Conservation (phyloP, 768 basidiomycete species). For the Chalciporus pseudorubinellus region DNA sequence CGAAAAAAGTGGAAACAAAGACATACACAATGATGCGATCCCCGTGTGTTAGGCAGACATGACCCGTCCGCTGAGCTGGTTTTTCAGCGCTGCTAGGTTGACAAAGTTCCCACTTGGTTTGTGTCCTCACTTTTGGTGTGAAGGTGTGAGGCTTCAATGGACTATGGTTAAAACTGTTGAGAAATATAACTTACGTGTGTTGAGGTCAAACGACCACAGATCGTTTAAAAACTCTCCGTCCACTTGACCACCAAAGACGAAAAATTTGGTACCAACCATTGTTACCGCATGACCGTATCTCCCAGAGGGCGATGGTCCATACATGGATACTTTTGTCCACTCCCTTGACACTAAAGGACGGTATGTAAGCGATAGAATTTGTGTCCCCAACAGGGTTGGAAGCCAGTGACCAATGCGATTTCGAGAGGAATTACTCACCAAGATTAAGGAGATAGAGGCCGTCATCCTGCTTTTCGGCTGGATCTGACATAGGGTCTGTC, state of each 20-base stretch:
- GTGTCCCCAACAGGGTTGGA: not conserved
- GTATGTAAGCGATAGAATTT: not conserved
- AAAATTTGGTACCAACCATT: slow-evolving; percentile 89
- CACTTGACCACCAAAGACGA: slow-evolving; percentile 95
- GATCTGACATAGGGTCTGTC: slow-evolving; percentile 58
- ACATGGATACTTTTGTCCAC: slow-evolving; percentile 86
- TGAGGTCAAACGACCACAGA: slow-evolving; percentile 94
- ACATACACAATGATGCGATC: slow-evolving; percentile 84
- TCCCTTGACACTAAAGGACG: slow-evolving; percentile 75
- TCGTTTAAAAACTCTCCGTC: slow-evolving; percentile 94
- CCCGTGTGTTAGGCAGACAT: slow-evolving; percentile 79
- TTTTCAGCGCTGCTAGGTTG: slow-evolving; percentile 57
- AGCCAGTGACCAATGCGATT: not conserved
- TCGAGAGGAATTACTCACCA: slow-evolving; percentile 49
- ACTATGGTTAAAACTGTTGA: not conserved
- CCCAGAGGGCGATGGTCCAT: slow-evolving; percentile 77
- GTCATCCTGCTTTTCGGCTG: slow-evolving; percentile 82
- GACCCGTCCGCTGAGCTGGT: slow-evolving; percentile 88
- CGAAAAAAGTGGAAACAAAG: slow-evolving; percentile 13
- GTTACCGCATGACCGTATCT: slow-evolving; percentile 96
- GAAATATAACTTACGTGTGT: slow-evolving; percentile 63
- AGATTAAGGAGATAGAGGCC: slow-evolving; percentile 92
- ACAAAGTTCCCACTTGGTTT: slow-evolving; percentile 78
- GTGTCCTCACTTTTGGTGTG: slow-evolving; percentile 67
- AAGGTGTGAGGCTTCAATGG: slow-evolving; percentile 2